Evolutionary conservation across 108 stramenopile species (phyloP).

Genomic region (Cyclotella atomus): DNA sequence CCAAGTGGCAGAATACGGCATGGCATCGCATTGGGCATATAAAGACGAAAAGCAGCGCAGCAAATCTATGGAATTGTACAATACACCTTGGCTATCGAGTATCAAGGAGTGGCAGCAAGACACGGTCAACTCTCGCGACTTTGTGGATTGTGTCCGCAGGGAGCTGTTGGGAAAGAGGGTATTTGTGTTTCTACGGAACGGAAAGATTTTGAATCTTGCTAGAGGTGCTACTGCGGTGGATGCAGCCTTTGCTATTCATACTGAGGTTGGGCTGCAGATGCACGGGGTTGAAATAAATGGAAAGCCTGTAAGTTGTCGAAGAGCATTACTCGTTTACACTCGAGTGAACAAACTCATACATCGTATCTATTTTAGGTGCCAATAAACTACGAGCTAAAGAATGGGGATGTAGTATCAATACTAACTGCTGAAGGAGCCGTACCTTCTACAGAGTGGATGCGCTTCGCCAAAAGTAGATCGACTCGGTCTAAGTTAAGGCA

Average conservation of each 20-base stretch:
- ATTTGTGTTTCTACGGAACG: slow-evolving; percentile 91
- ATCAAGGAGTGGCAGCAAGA: slow-evolving; percentile 95
- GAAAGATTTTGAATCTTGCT: slow-evolving; percentile 90
- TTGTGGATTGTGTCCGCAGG: slow-evolving; percentile 85
- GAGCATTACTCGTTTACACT: background rate
- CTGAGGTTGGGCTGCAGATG: slow-evolving; percentile 90
- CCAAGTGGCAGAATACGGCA: slow-evolving; percentile 93
- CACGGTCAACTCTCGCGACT: slow-evolving; percentile 73
- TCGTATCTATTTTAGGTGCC: slow-evolving; percentile 43
- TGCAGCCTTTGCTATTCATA: slow-evolving; percentile 92
- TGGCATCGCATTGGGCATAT: slow-evolving; percentile 94
- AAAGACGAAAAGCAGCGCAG: slow-evolving; percentile 66
- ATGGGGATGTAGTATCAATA: slow-evolving; percentile 92
- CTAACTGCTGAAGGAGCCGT: slow-evolving; percentile 71
- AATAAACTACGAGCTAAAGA: slow-evolving; percentile 82
- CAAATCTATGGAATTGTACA: slow-evolving; percentile 57
- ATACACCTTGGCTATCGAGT: slow-evolving; percentile 86
- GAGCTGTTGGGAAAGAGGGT: slow-evolving; percentile 90
- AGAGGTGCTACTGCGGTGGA: slow-evolving; percentile 90
- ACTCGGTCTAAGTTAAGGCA: slow-evolving; percentile 85
- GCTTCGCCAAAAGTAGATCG: slow-evolving; percentile 82
- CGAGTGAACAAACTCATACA: background rate
- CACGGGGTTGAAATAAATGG: slow-evolving; percentile 90
- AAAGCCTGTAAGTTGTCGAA: slow-evolving; percentile 49
- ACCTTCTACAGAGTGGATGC: slow-evolving; percentile 86